Base-by-base conservation (phyloP, 257 asterid genomes). In the Nicotiana benthamiana region DNA sequence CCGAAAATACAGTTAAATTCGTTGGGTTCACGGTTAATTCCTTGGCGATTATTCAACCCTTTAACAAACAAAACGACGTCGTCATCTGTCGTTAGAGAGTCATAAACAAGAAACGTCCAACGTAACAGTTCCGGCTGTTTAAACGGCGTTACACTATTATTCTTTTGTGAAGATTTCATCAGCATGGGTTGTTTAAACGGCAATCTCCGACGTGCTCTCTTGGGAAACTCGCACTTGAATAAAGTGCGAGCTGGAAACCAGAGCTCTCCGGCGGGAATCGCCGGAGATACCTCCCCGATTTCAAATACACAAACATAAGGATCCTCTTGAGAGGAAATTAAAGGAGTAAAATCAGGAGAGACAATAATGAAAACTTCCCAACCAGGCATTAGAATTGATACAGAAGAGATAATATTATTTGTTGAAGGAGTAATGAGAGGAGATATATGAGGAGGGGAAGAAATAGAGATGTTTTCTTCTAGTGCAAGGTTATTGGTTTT, bases 281-380 rank as follows among this genome's bases (percentile, higher is more conserved):
- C 98, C 22, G 86, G 87, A 17, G 92, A 68, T 0, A 48, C 12
- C 53, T 87, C 92, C 0, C 46, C 61, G 0, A 86, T 89, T 1
- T 83, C 81, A 86, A 85, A 91, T 2, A 84, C 12, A 30, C 98
- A 95, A 28, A 77, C 53, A 63, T 89, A 90, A 6, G 83, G 81
- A 9, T 9, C 64, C 0, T 40, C 48, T 40, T 54, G 4, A 24
- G 17, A 74, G 15, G 77, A 17, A 77, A 13, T 80, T 13, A 80
- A 3, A 15, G 81, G 30, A 2, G 85, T 54, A 46, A 59, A 75
- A 7, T 85, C 83, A 5, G 93, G 87, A 0, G 93, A 75, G 18
- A 87, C 85, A 12, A 95, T 83, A 0, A 93, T 91, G 51, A 90
- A 90, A 9, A 93, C 89, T 83, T 93, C 97, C 99, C 99, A 95